phyloP scores from a whole-genome alignment of 2,329 filamentous ascomycete species.

The Neospermospora avenae region DNA sequence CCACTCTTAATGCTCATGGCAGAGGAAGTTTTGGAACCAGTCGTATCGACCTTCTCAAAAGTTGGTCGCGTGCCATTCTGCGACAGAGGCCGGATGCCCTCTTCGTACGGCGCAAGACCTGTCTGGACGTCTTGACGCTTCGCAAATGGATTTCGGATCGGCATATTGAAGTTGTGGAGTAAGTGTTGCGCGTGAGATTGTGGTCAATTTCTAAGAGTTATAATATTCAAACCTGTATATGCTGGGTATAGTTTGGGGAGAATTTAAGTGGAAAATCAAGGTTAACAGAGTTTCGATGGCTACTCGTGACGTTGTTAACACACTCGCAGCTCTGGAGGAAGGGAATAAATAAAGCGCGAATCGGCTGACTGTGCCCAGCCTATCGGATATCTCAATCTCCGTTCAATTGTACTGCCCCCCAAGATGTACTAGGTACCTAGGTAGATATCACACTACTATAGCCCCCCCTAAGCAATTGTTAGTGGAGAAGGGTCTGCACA shows the following conservation, averaged over 20 bases:
- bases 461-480: too few relatives aligned
- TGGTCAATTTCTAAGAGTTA: neutral
- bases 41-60: slow-evolving; percentile 61
- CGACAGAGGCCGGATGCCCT: slow-evolving; percentile 47
- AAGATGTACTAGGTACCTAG: too few relatives aligned
- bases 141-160: slow-evolving; percentile 69
- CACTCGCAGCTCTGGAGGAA: neutral
- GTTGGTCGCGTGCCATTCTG: slow-evolving; percentile 46
- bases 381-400: slow-evolving; percentile 3
- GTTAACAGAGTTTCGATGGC: neutral
- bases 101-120: slow-evolving; percentile 40
- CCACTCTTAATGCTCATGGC: slow-evolving; percentile 59
- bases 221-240: neutral
- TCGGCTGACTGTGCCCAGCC: slow-evolving; percentile 10
- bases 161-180: slow-evolving; percentile 46
- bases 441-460: too few relatives aligned
- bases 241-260: neutral
- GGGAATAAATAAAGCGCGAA: slow-evolving; percentile 1
- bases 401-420: neutral
- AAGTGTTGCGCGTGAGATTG: neutral
- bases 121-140: slow-evolving; percentile 47
- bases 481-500: too few relatives aligned
- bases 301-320: slow-evolving; percentile 14
- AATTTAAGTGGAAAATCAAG: neutral
- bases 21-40: slow-evolving; percentile 60